Evolutionary conservation across 768 basidiomycete genomes (phyloP), one percentile per base, ranked within the genome.

Genomic region (Omphalotus guepiniiformis): DNA sequence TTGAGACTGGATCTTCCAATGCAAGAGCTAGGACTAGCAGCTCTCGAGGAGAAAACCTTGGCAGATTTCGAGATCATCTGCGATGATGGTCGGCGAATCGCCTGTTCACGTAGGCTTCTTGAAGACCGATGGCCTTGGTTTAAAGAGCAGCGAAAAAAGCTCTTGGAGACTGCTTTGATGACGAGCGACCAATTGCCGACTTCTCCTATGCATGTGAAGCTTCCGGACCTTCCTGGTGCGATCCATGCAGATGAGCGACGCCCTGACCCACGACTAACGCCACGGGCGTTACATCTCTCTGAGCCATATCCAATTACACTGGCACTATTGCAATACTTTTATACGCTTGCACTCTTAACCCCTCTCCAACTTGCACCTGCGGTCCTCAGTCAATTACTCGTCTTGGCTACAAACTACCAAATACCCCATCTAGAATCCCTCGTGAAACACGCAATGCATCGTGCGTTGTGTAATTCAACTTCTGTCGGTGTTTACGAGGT

Each of bases 81-180:
- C 60, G 90, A 94, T 55, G 95, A 98, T 62, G 90, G 90, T 2
- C 76, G 89, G 46, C 79, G 78, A 55, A 79, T 99, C 52, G 69
- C 75, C 42, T 93, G 91, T 61, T 93, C 92, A 19, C 76, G 91
- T 39, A 83, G 78, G 61, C 62, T 92, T n/a, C 71, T 99, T 23
- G 86, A 90, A 59, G 85, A 92, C 27, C 78, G 94, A 27, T 99
- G 95, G 95, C 82, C 88, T 1, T 99, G 95, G 95, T 93, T 99
- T 74, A 78, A 79, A 54, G 79, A 82, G 43, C 83, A 90, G 58
- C 70, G 85, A 16, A 62, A 68, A 42, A 68, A 69, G 42, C 82
- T 88, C 57, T 55, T 84, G 28, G 72, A 78, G 42, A 74, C 70
- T 7, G 87, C 88, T 1, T 67, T 68, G 37, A 69, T 67, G 22